phyloP scores from a whole-genome alignment of 1,139 yeast species.

The Petasospora fabianii region DNA sequence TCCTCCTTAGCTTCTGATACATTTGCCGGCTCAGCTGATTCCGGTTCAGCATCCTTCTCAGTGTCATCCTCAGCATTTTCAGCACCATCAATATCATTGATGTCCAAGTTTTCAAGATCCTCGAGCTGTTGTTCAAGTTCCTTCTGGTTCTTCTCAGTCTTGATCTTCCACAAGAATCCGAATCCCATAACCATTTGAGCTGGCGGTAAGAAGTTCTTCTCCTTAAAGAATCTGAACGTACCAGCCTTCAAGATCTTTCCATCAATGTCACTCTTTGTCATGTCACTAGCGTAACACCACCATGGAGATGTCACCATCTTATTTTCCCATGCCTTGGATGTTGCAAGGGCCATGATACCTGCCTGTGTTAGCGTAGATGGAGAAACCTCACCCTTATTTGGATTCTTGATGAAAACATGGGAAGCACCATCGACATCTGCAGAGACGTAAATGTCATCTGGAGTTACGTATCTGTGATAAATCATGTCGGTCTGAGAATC shows the following conservation, averaged over 20 bases:
- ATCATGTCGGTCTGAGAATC: conserved; percentile 79
- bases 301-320: conserved; percentile 80
- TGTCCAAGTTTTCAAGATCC: conserved; percentile 27
- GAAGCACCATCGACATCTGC: conserved; percentile 75
- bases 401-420: conserved; percentile 79
- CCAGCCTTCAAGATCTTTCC: conserved; percentile 63
- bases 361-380: conserved; percentile 90
- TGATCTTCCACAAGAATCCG: conserved; percentile 70
- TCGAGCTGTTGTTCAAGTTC: conserved; percentile 19
- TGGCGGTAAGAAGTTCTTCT: conserved; percentile 71
- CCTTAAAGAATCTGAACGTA: conserved; percentile 48
- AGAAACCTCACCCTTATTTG: conserved; percentile 48
- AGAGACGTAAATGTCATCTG: conserved; percentile 67
- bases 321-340: conserved; percentile 87
- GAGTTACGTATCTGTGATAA: conserved; percentile 69
- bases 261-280: conserved; percentile 67
- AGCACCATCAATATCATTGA: conserved; percentile 21
- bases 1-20: conserved; percentile 7
- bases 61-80: conserved; percentile 7
- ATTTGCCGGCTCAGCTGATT: too few species aligned
- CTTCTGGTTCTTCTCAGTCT: conserved; percentile 26
- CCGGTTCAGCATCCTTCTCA: background rate
- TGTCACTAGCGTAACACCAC: conserved; percentile 65
- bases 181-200: conserved; percentile 86
- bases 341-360: conserved; percentile 76